These are phyloP conservation scores for Lasiosphaeria hispida DNA, from an alignment of 495 filamentous ascomycete species.

Conservation along the genomic window DNA sequence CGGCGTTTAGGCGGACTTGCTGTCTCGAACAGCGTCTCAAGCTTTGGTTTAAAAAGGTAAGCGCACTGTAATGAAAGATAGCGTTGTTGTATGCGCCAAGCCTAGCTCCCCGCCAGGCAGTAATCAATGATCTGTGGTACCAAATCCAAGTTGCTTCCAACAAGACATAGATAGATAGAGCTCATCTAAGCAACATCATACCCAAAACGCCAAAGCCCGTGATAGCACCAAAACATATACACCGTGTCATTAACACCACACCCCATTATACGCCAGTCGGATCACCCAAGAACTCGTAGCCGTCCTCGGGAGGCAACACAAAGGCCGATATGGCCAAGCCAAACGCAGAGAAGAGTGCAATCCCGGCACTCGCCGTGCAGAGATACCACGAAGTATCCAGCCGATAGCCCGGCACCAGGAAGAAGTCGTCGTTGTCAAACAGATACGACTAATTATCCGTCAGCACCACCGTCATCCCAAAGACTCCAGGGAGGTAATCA, in stretches of 20 bases:
- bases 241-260: background rate
- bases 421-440: constrained; percentile 81
- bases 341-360: constrained; percentile 59
- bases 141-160: too few relatives aligned
- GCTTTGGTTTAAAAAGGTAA: too few relatives aligned
- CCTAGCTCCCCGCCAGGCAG: too few relatives aligned
- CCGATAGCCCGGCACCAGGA: constrained; percentile 75
- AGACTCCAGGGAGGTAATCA: background rate
- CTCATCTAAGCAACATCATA: background rate
- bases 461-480: background rate
- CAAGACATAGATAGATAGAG: too few relatives aligned
- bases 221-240: background rate
- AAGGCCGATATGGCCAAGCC: constrained; percentile 62
- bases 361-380: constrained; percentile 69
- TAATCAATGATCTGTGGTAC: too few relatives aligned
- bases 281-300: constrained; percentile 58
- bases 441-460: constrained; percentile 63
- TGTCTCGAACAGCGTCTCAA: too few relatives aligned
- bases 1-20: too few relatives aligned
- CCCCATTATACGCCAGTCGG: constrained; percentile 10
- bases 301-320: constrained; percentile 74
- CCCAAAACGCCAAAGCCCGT: background rate
- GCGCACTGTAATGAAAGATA: too few relatives aligned
- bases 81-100: too few relatives aligned
- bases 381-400: constrained; percentile 76